Evolutionary conservation across 1,139 yeast genomes (phyloP).

Genomic region (Hansenula lynferdii): DNA sequence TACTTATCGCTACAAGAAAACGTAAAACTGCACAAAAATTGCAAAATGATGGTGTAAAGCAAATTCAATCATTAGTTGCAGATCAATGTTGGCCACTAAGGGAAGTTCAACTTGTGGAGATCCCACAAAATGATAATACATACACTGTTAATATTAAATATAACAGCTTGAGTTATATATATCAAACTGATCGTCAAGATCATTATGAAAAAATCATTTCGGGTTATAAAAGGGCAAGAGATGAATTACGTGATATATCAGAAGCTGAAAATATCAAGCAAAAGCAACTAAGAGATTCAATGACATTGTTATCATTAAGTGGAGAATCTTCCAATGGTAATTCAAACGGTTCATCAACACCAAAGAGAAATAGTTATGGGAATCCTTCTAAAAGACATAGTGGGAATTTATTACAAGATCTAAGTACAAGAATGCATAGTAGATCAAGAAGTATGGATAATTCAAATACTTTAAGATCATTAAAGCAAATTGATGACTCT

Average conservation of each 20-base stretch:
- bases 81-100: constrained; percentile 76
- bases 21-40: constrained; percentile 29
- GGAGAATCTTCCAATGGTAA: too few species aligned
- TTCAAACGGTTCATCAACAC: constrained; percentile 8
- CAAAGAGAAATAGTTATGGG: constrained; percentile 9
- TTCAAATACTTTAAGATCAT: constrained; percentile 30
- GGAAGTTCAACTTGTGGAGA: constrained; percentile 51
- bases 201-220: constrained; percentile 41
- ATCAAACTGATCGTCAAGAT: constrained; percentile 26
- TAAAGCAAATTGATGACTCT: constrained; percentile 54
- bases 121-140: constrained; percentile 21
- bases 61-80: constrained; percentile 46
- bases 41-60: constrained; percentile 21
- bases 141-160: constrained; percentile 45
- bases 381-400: constrained; percentile 23
- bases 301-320: constrained; percentile 39
- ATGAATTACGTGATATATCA: constrained; percentile 44
- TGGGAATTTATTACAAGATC: constrained; percentile 39
- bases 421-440: constrained; percentile 50
- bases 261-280: constrained; percentile 38
- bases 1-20: constrained; percentile 68
- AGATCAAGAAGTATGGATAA: constrained; percentile 47
- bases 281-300: constrained; percentile 41
- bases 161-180: constrained; percentile 49
- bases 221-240: constrained; percentile 60